Evolutionary conservation across 2,329 filamentous ascomycete genomes (phyloP), one percentile per base, ranked within the genome.

Genomic region (Madurella mycetomatis): DNA sequence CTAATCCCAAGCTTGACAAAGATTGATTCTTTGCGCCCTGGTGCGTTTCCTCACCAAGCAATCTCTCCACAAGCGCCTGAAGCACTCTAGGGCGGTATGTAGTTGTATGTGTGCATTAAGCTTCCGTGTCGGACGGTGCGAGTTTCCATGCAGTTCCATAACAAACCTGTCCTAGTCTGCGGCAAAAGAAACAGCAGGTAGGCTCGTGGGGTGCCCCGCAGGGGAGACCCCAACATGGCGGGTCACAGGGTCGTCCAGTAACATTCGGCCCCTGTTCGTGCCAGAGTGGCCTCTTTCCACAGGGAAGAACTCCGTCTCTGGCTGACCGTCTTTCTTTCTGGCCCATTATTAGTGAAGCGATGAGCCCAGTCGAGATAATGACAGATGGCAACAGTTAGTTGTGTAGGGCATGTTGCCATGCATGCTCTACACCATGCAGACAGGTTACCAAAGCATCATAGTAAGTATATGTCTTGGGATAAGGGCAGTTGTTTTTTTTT

Each of bases 281-380:
- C 57, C 62, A 64, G 61, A 61, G 63, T 65, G 62, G 62, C 61
- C 63, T 64, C 53, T 61, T 62, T 55, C 41, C 46, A 51, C 13
- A 11, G 34, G 34, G 9, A 4, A 37, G 11, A 37, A 37, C 34
- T 37, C 25, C 2, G n/a, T 15, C 19, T 31, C 15, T 13, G 37
- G 15, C 18, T 49, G 31, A 25, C 47, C 37, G 47, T 40, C 30
- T 13, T 15, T 31, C 37, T 15, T 37, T 37, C 11, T 37, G 34
- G 25, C 25, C 25, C 3, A 37, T 37, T 4, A 5, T 37, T 4
- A 5, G 13, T 37, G 34, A 15, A 37, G 12, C 34, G 34, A 12
- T 15, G 34, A 37, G 34, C 34, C 34, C 4, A 5, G 34, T 12
- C 9, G 11, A 11, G 9, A 37, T 37, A 15, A 37, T 37, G 34